Evolutionary conservation across 352 stramenopile genomes (phyloP).

Genomic region (Globisporangium echinulatum): DNA sequence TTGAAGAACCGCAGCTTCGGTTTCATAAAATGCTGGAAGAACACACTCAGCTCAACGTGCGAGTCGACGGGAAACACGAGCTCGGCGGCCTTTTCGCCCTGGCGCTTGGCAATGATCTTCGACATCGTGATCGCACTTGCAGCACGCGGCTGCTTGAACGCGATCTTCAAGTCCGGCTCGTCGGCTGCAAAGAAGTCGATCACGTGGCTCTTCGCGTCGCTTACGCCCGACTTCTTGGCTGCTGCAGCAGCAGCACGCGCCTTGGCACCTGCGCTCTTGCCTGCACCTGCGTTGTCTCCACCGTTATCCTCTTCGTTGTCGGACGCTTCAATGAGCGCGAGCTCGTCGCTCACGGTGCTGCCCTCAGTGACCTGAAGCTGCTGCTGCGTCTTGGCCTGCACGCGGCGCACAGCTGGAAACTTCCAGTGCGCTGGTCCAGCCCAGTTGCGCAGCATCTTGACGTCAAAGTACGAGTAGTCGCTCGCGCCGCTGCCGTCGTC

Average conservation of each 20-base stretch:
- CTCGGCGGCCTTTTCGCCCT: constrained; percentile 47
- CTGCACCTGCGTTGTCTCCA: constrained; percentile 11
- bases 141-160: constrained; percentile 36
- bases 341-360: constrained; percentile 19
- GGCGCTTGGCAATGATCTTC: constrained; percentile 43
- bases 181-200: constrained; percentile 56
- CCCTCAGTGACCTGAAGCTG: constrained; percentile 4
- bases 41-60: constrained; percentile 59
- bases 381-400: constrained; percentile 25
- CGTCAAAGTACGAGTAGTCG: constrained; percentile 83
- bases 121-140: constrained; percentile 31
- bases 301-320: constrained; percentile 21
- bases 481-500: constrained; percentile 38
- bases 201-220: constrained; percentile 38
- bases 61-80: constrained; percentile 74
- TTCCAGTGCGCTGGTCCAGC: constrained; percentile 72
- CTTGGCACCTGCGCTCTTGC: constrained; percentile 20
- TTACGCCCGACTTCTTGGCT: constrained; percentile 6
- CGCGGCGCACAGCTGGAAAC: constrained; percentile 44
- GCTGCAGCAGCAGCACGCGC: constrained; percentile 2
- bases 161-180: constrained; percentile 31
- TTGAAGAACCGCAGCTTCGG: constrained; percentile 64
- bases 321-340: constrained; percentile 17
- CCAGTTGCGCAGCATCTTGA: constrained; percentile 81
- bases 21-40: constrained; percentile 78